These are phyloP conservation scores for Yamadazyma triangularis DNA, from an alignment of 1,139 yeast species.

Conservation along the genomic window DNA sequence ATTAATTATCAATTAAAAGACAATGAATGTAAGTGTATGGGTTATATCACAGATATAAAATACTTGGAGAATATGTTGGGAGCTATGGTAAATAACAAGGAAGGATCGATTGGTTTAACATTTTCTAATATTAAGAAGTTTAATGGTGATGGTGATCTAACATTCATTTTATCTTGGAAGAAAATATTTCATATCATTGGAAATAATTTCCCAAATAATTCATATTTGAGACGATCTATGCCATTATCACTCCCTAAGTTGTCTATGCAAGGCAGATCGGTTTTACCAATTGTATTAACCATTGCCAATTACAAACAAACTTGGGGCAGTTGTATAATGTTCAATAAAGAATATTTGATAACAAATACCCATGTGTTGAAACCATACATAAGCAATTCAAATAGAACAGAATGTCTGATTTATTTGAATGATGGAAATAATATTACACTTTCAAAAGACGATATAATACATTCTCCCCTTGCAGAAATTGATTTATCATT, in stretches of 20 bases:
- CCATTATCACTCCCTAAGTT: not conserved
- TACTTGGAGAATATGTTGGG: slow-evolving; percentile 68
- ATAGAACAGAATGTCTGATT: slow-evolving; percentile 5
- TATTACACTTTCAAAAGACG: slow-evolving; percentile 9
- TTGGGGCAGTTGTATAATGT: slow-evolving; percentile 37
- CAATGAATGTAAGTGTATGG: slow-evolving; percentile 10
- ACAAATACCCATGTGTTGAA: slow-evolving; percentile 36
- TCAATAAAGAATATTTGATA: slow-evolving; percentile 21
- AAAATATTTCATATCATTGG: slow-evolving; percentile 9
- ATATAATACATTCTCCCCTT: slow-evolving; percentile 22
- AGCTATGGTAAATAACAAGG: slow-evolving; percentile 30
- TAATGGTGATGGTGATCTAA: slow-evolving; percentile 61
- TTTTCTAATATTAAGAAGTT: slow-evolving; percentile 45
- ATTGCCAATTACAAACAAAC: slow-evolving; percentile 7
- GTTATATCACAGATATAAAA: slow-evolving; percentile 47
- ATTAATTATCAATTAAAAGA: slow-evolving; percentile 22
- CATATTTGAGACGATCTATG: slow-evolving; percentile 1
- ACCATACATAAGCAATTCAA: slow-evolving; percentile 13
- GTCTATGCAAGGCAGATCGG: slow-evolving; percentile 5
- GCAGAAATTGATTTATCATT: slow-evolving; percentile 35
- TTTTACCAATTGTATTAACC: slow-evolving; percentile 15
- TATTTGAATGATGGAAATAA: slow-evolving; percentile 5
- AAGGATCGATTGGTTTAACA: slow-evolving; percentile 42
- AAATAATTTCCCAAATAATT: slow-evolving; percentile 4
- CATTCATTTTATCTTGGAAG: slow-evolving; percentile 49